These are phyloP conservation scores for Ceratocystis papillata DNA, from an alignment of 2,329 filamentous ascomycete species.

Conservation along the genomic window DNA sequence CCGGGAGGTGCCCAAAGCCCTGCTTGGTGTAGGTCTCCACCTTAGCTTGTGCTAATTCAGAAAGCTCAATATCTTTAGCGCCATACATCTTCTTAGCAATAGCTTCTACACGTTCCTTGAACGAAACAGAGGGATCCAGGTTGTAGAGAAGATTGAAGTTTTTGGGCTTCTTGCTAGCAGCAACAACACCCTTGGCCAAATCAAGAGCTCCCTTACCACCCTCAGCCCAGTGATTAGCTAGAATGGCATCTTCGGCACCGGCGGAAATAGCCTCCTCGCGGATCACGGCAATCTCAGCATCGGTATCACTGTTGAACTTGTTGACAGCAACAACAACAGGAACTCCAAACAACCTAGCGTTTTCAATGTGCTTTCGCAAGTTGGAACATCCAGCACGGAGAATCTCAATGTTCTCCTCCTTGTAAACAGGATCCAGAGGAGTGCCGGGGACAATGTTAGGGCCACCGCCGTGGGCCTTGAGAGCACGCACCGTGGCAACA, in stretches of 20 bases:
- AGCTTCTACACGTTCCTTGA: constrained; percentile 80
- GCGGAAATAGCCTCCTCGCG: constrained; percentile 84
- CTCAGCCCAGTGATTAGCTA: constrained; percentile 94
- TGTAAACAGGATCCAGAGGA: constrained; percentile 76
- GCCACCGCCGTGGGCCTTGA: constrained; percentile 94
- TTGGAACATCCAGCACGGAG: constrained; percentile 87
- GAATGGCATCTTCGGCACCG: constrained; percentile 84
- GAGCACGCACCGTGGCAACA: constrained; percentile 85
- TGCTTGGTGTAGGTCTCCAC: constrained; percentile 89
- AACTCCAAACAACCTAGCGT: constrained; percentile 78
- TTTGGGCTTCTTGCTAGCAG: constrained; percentile 71
- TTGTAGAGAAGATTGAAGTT: constrained; percentile 77
- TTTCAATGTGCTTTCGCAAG: constrained; percentile 86
- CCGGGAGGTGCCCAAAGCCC: constrained; percentile 83
- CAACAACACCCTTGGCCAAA: constrained; percentile 75
- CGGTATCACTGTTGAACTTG: constrained; percentile 86
- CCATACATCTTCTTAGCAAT: constrained; percentile 95
- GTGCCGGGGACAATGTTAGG: constrained; percentile 86
- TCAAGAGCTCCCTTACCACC: constrained; percentile 84
- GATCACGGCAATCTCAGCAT: constrained; percentile 80
- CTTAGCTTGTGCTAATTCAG: constrained; percentile 88
- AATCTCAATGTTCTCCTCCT: constrained; percentile 84
- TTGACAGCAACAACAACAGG: constrained; percentile 97
- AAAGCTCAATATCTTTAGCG: constrained; percentile 79
- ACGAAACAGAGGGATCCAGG: constrained; percentile 54